phyloP scores from a whole-genome alignment of 768 basidiomycete genomes.

The Saitozyma podzolica region DNA sequence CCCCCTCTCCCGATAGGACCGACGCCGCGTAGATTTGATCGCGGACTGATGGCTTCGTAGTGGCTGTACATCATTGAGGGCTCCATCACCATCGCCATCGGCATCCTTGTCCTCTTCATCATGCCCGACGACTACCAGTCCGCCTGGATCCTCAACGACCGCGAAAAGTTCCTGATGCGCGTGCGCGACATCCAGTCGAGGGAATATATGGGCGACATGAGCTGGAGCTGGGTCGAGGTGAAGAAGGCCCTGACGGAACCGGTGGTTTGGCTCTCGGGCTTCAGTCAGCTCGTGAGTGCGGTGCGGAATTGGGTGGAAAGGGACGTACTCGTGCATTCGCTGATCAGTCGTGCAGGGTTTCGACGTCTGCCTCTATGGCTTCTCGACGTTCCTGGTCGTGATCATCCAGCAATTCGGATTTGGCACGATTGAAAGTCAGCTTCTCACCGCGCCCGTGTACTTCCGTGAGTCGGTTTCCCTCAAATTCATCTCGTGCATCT shows the following conservation, averaged over 20 bases:
- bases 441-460: conserved; percentile 29
- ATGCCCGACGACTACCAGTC: conserved; percentile 19
- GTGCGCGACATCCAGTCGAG: conserved; percentile 7
- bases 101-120: conserved; percentile 6
- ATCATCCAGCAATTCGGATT: conserved; percentile 20
- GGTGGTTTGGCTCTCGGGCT: conserved; percentile 15
- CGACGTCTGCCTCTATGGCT: conserved; percentile 10
- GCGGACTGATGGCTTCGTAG: conserved; percentile 15
- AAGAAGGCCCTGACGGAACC: conserved; percentile 11
- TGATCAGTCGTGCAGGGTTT: neutral
- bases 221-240: conserved; percentile 17
- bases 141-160: conserved; percentile 17
- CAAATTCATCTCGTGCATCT: conserved; percentile 4
- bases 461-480: conserved; percentile 3
- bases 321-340: neutral
- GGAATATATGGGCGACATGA: conserved; percentile 18
- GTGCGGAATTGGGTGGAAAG: neutral
- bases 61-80: conserved; percentile 28
- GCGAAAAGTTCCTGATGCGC: conserved; percentile 23
- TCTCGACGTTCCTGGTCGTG: conserved; percentile 16
- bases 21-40: too few species aligned
- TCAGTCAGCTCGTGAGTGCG: conserved; percentile 13
- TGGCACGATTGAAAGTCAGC: conserved; percentile 7
- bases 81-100: conserved; percentile 21
- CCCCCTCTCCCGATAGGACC: too few species aligned